These are phyloP conservation scores for Umbelopsis vinacea DNA, from an alignment of 192 early-diverging fungal genomes.

Conservation along the genomic window DNA sequence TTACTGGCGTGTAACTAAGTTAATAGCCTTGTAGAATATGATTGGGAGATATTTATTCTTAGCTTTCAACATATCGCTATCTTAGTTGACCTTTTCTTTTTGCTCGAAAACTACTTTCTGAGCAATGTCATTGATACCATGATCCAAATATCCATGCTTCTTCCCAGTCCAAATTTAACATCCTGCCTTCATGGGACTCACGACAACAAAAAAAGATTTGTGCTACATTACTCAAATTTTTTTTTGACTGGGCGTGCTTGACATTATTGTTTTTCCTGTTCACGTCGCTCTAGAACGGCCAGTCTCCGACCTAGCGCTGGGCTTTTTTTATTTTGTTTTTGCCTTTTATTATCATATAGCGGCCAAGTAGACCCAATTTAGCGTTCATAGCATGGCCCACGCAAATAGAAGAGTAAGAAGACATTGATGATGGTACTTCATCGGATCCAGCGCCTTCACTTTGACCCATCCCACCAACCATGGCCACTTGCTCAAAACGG, in stretches of 20 bases:
- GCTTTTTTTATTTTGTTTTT: too few relatives aligned
- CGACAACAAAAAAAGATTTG: constrained; percentile 2
- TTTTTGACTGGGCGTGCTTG: constrained; percentile 8
- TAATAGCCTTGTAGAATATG: not conserved
- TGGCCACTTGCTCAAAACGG: too few relatives aligned
- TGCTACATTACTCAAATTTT: constrained; percentile 13
- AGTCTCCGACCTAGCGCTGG: not conserved
- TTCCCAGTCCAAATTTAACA: not conserved
- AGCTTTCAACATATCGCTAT: not conserved
- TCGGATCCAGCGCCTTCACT: too few relatives aligned
- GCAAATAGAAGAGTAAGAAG: too few relatives aligned
- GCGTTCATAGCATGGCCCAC: too few relatives aligned
- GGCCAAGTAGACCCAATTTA: too few relatives aligned
- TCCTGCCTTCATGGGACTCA: not conserved
- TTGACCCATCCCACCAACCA: too few relatives aligned
- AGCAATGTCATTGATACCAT: too few relatives aligned
- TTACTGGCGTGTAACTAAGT: constrained; percentile 15
- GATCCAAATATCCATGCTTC: not conserved
- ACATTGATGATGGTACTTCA: too few relatives aligned
- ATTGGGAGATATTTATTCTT: constrained; percentile 3
- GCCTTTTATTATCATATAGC: too few relatives aligned
- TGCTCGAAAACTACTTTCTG: too few relatives aligned
- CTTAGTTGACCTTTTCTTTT: too few relatives aligned
- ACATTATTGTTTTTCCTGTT: constrained; percentile 18
- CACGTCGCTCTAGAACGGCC: not conserved